A percentile compares a stretch with the other conserved stretches of the same genome.
Conservation (phyloP, 2,329 filamentous ascomycete genomes). For the Exserohilum rostratum region DNA sequence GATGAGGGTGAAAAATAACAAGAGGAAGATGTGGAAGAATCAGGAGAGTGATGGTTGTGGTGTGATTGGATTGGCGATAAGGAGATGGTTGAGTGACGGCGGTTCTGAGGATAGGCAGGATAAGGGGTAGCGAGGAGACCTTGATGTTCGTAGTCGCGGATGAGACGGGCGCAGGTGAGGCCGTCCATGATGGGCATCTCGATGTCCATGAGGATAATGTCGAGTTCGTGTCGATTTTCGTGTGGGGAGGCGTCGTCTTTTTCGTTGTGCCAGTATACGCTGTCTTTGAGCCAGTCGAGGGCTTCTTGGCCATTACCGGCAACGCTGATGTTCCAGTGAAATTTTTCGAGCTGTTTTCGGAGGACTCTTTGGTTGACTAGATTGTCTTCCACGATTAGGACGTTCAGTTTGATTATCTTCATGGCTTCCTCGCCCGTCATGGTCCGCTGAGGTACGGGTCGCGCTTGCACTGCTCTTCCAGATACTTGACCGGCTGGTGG, state of each 20-base stretch:
- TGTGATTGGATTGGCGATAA: slow-evolving; percentile 1
- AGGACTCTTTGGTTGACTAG: slow-evolving; percentile 52
- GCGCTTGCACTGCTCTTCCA: slow-evolving; percentile 2
- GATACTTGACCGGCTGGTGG: slow-evolving; percentile 11
- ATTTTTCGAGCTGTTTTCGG: slow-evolving; percentile 46
- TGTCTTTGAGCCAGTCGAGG: slow-evolving; percentile 43
- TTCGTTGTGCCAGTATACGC: slow-evolving; percentile 30
- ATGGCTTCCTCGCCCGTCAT: slow-evolving; percentile 30
- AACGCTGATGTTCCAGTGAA: slow-evolving; percentile 45
- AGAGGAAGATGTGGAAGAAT: no score
- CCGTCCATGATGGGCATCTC: slow-evolving; percentile 47
- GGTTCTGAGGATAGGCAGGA: background rate
- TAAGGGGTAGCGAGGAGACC: slow-evolving; percentile 22
- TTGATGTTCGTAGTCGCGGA: slow-evolving; percentile 35
- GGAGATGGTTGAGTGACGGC: background rate
- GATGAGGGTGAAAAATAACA: background rate
- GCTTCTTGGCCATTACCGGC: slow-evolving; percentile 50
- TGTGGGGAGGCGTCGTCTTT: background rate
- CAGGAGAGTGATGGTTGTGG: background rate
- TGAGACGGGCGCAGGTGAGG: slow-evolving; percentile 35
- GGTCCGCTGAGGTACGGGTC: slow-evolving; percentile 12
- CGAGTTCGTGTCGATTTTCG: slow-evolving; percentile 15
- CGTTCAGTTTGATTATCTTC: slow-evolving; percentile 25
- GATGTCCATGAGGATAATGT: slow-evolving; percentile 42
- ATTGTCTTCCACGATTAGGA: slow-evolving; percentile 49